These are phyloP conservation scores for Umbelopsis sp. DNA, from an alignment of 192 early-diverging fungal genomes.

Conservation along the genomic window DNA sequence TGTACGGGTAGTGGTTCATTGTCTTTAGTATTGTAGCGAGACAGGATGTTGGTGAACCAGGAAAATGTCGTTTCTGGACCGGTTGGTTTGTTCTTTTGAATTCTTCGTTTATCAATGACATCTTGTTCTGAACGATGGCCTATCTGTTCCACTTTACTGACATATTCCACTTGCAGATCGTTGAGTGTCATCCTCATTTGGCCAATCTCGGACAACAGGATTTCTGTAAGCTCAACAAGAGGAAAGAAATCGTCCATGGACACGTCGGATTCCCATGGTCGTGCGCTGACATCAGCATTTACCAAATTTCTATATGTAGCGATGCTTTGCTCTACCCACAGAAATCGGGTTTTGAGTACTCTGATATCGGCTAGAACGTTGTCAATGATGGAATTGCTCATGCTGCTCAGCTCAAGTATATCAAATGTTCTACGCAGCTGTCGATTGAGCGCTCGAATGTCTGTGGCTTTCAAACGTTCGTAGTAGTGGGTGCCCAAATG, in stretches of 20 bases:
- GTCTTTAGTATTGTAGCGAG: slow-evolving; percentile 10
- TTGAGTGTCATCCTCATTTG: slow-evolving; percentile 57
- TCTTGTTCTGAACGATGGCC: slow-evolving; percentile 47
- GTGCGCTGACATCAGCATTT: slow-evolving; percentile 30
- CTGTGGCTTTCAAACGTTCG: slow-evolving; percentile 53
- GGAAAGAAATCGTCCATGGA: slow-evolving; percentile 55
- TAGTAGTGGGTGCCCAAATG: slow-evolving; percentile 38
- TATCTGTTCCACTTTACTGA: slow-evolving; percentile 56
- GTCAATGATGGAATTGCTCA: slow-evolving; percentile 59
- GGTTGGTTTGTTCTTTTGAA: not conserved
- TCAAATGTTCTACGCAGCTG: slow-evolving; percentile 56
- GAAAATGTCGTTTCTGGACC: slow-evolving; percentile 56
- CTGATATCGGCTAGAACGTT: slow-evolving; percentile 54
- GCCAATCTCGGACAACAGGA: slow-evolving; percentile 52
- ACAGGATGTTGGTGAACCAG: slow-evolving; percentile 74
- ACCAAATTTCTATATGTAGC: slow-evolving; percentile 18
- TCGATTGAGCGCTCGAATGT: slow-evolving; percentile 56
- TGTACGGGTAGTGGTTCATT: not conserved
- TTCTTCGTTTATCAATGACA: slow-evolving; percentile 29
- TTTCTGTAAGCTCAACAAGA: slow-evolving; percentile 45
- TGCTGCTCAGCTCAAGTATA: slow-evolving; percentile 53
- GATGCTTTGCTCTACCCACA: slow-evolving; percentile 41
- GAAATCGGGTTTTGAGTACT: slow-evolving; percentile 47
- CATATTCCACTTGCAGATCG: slow-evolving; percentile 62
- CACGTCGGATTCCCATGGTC: slow-evolving; percentile 21